A percentile compares a stretch with the other conserved stretches of the same genome.
phyloP scores from a whole-genome alignment of 176 grass and related monocot genomes.

The Alopecurus myosuroides region DNA sequence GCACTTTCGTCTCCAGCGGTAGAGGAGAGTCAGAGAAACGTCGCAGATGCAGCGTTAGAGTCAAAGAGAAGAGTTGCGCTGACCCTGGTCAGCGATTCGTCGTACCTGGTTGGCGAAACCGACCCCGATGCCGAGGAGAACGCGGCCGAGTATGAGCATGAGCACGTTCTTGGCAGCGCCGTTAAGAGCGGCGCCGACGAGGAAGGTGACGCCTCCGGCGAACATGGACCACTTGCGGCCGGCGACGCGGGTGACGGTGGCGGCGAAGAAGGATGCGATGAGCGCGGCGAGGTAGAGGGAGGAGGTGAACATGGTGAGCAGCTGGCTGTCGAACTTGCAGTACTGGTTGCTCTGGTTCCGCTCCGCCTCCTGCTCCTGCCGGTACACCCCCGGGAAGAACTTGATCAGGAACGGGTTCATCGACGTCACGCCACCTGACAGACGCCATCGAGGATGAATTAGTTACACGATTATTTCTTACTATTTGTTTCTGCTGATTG shows the following conservation, averaged over 20 bases:
- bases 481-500: background rate
- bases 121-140: slow-evolving; percentile 89
- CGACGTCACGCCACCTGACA: slow-evolving; percentile 77
- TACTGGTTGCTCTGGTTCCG: slow-evolving; percentile 79
- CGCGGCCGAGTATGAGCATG: slow-evolving; percentile 90
- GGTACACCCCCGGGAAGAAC: slow-evolving; percentile 86
- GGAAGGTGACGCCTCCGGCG: slow-evolving; percentile 80
- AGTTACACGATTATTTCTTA: background rate
- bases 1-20: background rate
- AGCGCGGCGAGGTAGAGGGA: slow-evolving; percentile 90
- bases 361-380: slow-evolving; percentile 41
- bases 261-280: slow-evolving; percentile 76
- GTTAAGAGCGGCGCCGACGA: slow-evolving; percentile 68
- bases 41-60: background rate
- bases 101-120: slow-evolving; percentile 89
- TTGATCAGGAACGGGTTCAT: slow-evolving; percentile 76
- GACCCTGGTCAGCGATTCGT: background rate
- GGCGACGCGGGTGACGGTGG: slow-evolving; percentile 57
- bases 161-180: slow-evolving; percentile 57
- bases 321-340: slow-evolving; percentile 98
- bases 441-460: background rate
- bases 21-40: background rate
- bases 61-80: background rate
- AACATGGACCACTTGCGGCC: slow-evolving; percentile 98
- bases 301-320: slow-evolving; percentile 92